A percentile compares a stretch with the other conserved stretches of the same genome.
phyloP scores from a whole-genome alignment of 768 basidiomycete species.

The Suillus decipiens region DNA sequence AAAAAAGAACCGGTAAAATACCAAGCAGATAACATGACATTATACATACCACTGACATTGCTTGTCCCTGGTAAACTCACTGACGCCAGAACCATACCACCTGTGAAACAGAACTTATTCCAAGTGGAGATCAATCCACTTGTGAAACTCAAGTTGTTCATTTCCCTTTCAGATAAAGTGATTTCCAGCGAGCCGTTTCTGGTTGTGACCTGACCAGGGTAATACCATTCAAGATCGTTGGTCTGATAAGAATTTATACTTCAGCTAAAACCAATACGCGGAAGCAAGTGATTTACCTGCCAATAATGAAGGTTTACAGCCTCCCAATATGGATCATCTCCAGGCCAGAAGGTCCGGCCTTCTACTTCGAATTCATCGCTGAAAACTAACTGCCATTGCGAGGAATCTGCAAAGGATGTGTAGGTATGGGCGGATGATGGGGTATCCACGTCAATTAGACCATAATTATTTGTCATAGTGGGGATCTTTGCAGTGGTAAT shows the following conservation, averaged over 20 bases:
- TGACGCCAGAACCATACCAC: constrained; percentile 72
- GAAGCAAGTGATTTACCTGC: constrained; percentile 39
- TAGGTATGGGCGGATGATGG: constrained; percentile 59
- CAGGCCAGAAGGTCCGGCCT: constrained; percentile 75
- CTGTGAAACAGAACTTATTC: constrained; percentile 97
- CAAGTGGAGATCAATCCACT: constrained; percentile 68
- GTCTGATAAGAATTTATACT: constrained; percentile 41
- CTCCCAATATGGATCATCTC: constrained; percentile 90
- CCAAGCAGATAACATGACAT: background rate
- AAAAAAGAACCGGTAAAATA: constrained; percentile 3
- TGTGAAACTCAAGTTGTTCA: constrained; percentile 72
- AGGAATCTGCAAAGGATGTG: constrained; percentile 53
- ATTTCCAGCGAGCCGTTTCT: constrained; percentile 72
- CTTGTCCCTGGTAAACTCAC: constrained; percentile 74
- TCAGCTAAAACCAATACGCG: background rate
- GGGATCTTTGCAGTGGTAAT: constrained; percentile 45
- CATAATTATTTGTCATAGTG: constrained; percentile 59
- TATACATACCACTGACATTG: constrained; percentile 41
- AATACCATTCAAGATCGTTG: constrained; percentile 87
- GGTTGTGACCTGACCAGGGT: constrained; percentile 78
- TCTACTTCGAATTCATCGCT: constrained; percentile 87
- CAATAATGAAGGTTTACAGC: constrained; percentile 82
- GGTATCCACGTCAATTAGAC: constrained; percentile 77
- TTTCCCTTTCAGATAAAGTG: constrained; percentile 64
- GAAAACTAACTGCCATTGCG: constrained; percentile 68